phyloP scores from a whole-genome alignment of 192 early-diverging fungal species.

The Backusella morwellensis region DNA sequence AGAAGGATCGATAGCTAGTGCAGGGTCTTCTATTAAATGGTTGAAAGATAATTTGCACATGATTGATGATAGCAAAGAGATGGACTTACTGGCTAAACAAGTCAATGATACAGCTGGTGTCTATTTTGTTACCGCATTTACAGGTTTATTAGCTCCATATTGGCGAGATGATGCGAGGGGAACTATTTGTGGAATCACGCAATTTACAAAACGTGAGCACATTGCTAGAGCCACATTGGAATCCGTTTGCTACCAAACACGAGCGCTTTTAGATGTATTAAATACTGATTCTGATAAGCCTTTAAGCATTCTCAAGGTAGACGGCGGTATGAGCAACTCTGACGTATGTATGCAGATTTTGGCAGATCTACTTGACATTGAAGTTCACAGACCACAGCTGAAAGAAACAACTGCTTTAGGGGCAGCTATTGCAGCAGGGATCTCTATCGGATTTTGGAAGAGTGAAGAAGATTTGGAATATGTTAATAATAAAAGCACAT shows the following conservation, averaged over 20 bases:
- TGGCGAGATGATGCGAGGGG: constrained; percentile 91
- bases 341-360: constrained; percentile 91
- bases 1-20: constrained; percentile 89
- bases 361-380: constrained; percentile 78
- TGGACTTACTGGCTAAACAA: constrained; percentile 62
- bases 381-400: constrained; percentile 81
- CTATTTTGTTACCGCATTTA: constrained; percentile 94
- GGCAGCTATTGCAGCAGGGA: constrained; percentile 85
- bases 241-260: constrained; percentile 88
- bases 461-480: constrained; percentile 43
- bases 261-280: constrained; percentile 88
- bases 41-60: constrained; percentile 78
- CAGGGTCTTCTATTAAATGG: constrained; percentile 90
- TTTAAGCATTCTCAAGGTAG: constrained; percentile 74
- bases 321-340: constrained; percentile 91
- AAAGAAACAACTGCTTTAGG: constrained; percentile 91
- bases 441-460: constrained; percentile 67
- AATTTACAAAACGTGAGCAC: constrained; percentile 82
- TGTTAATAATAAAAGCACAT: constrained; percentile 44
- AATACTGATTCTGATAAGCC: constrained; percentile 68
- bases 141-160: constrained; percentile 91
- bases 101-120: constrained; percentile 85
- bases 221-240: constrained; percentile 87
- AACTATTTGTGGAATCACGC: constrained; percentile 83
- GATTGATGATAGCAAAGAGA: constrained; percentile 69